Conservation (phyloP, 2,329 filamentous ascomycete genomes). For the Niveomyces coronatus region DNA sequence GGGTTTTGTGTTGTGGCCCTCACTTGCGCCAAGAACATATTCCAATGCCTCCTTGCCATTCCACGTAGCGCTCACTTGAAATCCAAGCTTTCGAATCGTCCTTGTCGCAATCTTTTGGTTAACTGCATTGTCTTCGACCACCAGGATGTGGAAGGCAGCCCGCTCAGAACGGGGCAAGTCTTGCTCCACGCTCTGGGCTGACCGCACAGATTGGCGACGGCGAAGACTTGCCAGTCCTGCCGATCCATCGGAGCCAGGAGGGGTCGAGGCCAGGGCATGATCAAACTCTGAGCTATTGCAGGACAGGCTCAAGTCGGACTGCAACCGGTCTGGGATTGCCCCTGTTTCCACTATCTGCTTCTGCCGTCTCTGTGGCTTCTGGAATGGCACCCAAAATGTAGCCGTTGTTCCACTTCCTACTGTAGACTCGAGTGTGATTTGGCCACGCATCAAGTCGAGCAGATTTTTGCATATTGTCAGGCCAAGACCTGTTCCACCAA, state of each 20-base stretch:
- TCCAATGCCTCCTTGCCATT: constrained; percentile 72
- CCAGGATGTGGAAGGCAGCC: constrained; percentile 55
- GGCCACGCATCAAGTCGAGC: constrained; percentile 67
- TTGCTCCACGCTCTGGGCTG: constrained; percentile 28
- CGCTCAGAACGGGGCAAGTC: constrained; percentile 48
- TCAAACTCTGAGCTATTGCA: constrained; percentile 58
- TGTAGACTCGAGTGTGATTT: constrained; percentile 59
- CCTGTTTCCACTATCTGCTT: constrained; percentile 49
- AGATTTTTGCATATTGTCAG: constrained; percentile 75
- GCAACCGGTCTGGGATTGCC: constrained; percentile 56
- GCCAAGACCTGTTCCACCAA: constrained; percentile 68
- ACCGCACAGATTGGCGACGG: constrained; percentile 24
- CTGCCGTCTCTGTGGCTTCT: constrained; percentile 45
- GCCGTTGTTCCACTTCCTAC: constrained; percentile 61
- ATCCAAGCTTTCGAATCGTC: constrained; percentile 64
- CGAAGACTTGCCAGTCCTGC: constrained; percentile 16
- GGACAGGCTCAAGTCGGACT: constrained; percentile 52
- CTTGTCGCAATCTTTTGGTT: constrained; percentile 70
- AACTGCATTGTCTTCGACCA: constrained; percentile 71
- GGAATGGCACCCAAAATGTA: constrained; percentile 68
- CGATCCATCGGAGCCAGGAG: constrained; percentile 19
- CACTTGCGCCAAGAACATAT: constrained; percentile 49
- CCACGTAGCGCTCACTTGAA: constrained; percentile 61
- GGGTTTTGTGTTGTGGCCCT: constrained; percentile 44
- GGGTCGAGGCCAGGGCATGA: constrained; percentile 30